phyloP scores from a whole-genome alignment of 2,329 filamentous ascomycete species.

The Tolypocladium pustulatum region DNA sequence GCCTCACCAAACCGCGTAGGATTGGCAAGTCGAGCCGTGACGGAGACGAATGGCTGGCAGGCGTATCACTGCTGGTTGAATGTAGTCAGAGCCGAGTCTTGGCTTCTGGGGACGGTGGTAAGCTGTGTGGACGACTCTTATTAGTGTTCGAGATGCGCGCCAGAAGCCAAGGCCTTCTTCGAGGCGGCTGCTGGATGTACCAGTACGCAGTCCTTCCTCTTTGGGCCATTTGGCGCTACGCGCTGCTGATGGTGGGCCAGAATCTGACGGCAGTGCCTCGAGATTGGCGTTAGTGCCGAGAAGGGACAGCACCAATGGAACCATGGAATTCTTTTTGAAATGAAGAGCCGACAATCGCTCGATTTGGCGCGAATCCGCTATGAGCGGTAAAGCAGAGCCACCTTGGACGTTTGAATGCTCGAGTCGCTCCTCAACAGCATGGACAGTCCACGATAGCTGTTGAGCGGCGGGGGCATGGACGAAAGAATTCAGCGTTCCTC shows the following conservation, averaged over 20 bases:
- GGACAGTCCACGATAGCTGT: no score
- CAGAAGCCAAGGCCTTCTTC: not conserved
- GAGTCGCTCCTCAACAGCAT: no score
- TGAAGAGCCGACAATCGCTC: not conserved
- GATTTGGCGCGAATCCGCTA: not conserved
- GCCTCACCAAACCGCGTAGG: not conserved
- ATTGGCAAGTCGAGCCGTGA: no score
- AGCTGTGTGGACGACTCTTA: not conserved
- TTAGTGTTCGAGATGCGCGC: not conserved
- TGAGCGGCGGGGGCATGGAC: no score
- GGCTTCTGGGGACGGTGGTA: not conserved
- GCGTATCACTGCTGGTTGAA: not conserved
- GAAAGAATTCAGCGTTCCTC: not conserved
- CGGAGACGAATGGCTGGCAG: not conserved
- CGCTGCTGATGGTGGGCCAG: not conserved
- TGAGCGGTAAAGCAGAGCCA: not conserved
- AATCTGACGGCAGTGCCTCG: not conserved
- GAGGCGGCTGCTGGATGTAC: not conserved
- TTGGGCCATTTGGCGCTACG: not conserved
- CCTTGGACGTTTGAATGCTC: no score
- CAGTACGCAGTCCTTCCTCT: not conserved
- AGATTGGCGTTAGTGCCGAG: not conserved
- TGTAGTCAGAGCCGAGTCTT: not conserved
- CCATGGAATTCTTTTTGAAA: no score
- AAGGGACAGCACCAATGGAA: no score